phyloP scores from a whole-genome alignment of 108 stramenopile genomes.

The Chaetoceros tenuissimus region DNA sequence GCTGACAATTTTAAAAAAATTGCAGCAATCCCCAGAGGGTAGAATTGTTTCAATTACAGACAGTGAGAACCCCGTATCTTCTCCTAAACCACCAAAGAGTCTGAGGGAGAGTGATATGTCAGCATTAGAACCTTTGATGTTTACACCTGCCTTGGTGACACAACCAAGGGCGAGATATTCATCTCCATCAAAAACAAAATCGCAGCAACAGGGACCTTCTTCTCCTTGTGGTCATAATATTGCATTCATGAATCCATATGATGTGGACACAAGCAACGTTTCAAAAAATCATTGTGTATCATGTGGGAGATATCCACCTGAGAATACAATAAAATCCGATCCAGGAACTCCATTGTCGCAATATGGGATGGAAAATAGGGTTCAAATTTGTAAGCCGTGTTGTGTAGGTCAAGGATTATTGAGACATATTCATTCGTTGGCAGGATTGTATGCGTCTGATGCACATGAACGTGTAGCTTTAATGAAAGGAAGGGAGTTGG shows the following conservation, averaged over 20 bases:
- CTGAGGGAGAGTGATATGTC: neutral
- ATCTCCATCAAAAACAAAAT: slow-evolving; percentile 17
- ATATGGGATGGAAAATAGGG: slow-evolving; percentile 62
- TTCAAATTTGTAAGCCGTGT: slow-evolving; percentile 60
- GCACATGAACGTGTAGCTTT: slow-evolving; percentile 48
- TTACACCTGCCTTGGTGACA: no score
- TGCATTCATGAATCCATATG: slow-evolving; percentile 1
- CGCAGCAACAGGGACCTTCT: slow-evolving; percentile 1
- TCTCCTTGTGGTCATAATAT: neutral
- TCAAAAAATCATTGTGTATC: slow-evolving; percentile 24
- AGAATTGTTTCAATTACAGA: neutral
- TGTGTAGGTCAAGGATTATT: slow-evolving; percentile 55
- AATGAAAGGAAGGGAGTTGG: slow-evolving; percentile 18
- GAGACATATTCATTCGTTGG: slow-evolving; percentile 45
- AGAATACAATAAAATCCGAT: slow-evolving; percentile 32
- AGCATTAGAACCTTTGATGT: neutral
- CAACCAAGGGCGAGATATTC: neutral
- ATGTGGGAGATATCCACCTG: slow-evolving; percentile 27
- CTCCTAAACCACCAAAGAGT: neutral
- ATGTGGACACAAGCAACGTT: neutral
- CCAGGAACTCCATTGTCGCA: slow-evolving; percentile 47
- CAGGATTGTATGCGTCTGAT: slow-evolving; percentile 42
- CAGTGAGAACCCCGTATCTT: neutral
- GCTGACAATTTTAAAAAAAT: neutral
- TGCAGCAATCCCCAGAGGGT: slow-evolving; percentile 5